Conservation (phyloP, 108 stramenopile genomes). For the Licmophora abbreviata region DNA sequence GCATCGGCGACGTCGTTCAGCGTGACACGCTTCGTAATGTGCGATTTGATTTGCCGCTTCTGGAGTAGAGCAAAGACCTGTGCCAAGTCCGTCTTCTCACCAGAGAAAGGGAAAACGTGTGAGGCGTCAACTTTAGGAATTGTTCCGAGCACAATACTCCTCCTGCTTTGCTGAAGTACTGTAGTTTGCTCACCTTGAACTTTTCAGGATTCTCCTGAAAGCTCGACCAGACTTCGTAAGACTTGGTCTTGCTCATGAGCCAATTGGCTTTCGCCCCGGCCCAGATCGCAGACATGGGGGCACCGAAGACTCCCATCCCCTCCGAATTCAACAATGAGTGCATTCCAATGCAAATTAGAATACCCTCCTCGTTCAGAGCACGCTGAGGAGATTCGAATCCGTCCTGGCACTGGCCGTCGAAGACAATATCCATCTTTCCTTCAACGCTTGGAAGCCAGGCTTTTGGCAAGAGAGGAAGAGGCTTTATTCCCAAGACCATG, state of each 20-base stretch:
- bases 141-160: background rate
- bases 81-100: constrained; percentile 33
- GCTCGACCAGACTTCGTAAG: constrained; percentile 31
- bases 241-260: constrained; percentile 36
- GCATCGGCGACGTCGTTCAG: constrained; percentile 49
- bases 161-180: background rate
- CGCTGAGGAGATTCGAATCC: constrained; percentile 25
- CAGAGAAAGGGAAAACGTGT: constrained; percentile 9
- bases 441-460: constrained; percentile 35
- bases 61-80: constrained; percentile 46
- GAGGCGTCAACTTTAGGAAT: background rate
- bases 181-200: constrained; percentile 17
- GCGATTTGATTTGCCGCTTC: constrained; percentile 40
- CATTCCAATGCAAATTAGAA: constrained; percentile 40
- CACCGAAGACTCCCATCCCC: constrained; percentile 27
- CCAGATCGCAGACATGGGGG: constrained; percentile 33
- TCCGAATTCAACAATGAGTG: constrained; percentile 21
- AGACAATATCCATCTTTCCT: constrained; percentile 54
- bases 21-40: constrained; percentile 45
- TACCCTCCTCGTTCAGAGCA: constrained; percentile 32
- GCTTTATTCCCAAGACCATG: constrained; percentile 32
- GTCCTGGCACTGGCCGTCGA: constrained; percentile 52
- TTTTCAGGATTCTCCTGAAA: constrained; percentile 27
- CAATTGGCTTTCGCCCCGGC: constrained; percentile 34
- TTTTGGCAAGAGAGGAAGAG: constrained; percentile 32